Evolutionary conservation across 257 asterid species (phyloP).

Genomic region (Rubia yunnanensis): DNA sequence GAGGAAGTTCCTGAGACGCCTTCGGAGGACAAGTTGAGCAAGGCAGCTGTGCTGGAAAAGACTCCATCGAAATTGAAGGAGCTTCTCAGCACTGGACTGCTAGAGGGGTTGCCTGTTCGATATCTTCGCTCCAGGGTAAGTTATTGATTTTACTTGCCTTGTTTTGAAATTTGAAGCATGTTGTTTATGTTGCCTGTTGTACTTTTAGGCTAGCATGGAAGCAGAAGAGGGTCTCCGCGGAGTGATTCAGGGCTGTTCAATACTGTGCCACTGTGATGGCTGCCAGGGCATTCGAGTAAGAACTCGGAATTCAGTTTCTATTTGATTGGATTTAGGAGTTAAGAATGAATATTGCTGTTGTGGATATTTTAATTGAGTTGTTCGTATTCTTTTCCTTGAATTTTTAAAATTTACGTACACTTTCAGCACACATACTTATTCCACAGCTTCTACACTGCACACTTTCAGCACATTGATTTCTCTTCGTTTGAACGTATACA

Average conservation of each 20-base stretch:
- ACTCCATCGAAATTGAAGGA: constrained; percentile 56
- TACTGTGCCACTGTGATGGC: constrained; percentile 62
- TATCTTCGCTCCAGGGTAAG: constrained; percentile 56
- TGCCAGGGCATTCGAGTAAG: constrained; percentile 63
- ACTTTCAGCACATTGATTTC: not conserved
- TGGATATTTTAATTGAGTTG: too few species aligned
- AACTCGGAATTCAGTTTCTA: not conserved
- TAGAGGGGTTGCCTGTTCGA: constrained; percentile 65
- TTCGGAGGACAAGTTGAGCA: not conserved
- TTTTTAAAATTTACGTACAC: too few species aligned
- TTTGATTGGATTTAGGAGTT: not conserved
- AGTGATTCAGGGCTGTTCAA: constrained; percentile 53
- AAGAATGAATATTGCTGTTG: too few species aligned
- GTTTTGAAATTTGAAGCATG: constrained; percentile 1
- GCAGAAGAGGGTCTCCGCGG: constrained; percentile 53
- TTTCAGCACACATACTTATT: too few species aligned
- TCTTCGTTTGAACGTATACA: not conserved
- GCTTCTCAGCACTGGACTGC: constrained; percentile 77
- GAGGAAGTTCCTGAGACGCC: constrained; percentile 58
- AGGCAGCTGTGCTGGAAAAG: constrained; percentile 32
- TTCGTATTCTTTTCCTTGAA: too few species aligned
- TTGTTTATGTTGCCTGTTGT: constrained; percentile 16
- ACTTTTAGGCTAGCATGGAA: constrained; percentile 34
- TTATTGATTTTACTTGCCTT: constrained; percentile 6
- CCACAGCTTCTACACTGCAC: not conserved